phyloP scores from a whole-genome alignment of 345 rosid species.

The Eucalyptus dawsonii region DNA sequence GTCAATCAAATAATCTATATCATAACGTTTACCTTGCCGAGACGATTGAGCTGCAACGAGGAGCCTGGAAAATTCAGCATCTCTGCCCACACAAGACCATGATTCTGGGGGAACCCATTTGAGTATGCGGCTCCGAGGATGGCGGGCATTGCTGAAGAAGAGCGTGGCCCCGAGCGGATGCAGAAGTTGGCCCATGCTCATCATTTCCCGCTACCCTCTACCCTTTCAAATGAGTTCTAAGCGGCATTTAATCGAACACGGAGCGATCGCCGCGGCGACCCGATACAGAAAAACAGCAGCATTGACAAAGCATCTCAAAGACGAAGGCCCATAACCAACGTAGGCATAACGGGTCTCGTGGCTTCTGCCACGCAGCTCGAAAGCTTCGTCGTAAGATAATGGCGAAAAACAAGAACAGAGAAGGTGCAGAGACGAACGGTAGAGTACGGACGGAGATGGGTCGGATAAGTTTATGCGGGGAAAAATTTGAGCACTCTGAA shows the following conservation, averaged over 20 bases:
- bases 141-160: background rate
- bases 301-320: background rate
- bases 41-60: slow-evolving; percentile 1
- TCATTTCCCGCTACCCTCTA: background rate
- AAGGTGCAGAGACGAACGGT: background rate
- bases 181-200: slow-evolving; percentile 16
- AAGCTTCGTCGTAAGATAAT: background rate
- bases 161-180: background rate
- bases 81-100: background rate
- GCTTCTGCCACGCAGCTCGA: background rate
- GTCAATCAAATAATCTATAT: background rate
- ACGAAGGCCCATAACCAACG: background rate
- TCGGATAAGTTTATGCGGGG: background rate
- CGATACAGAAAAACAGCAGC: background rate
- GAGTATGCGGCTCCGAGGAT: background rate
- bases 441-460: background rate
- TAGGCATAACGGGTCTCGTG: background rate
- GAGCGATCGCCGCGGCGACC: background rate
- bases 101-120: slow-evolving; percentile 5
- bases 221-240: background rate
- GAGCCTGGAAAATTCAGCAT: background rate
- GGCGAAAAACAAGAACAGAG: background rate
- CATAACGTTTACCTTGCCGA: slow-evolving; percentile 10
- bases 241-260: background rate
- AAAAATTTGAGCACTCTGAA: background rate